These are phyloP conservation scores for Microdochium bolleyi DNA, from an alignment of 2,329 filamentous ascomycete species.

Conservation along the genomic window DNA sequence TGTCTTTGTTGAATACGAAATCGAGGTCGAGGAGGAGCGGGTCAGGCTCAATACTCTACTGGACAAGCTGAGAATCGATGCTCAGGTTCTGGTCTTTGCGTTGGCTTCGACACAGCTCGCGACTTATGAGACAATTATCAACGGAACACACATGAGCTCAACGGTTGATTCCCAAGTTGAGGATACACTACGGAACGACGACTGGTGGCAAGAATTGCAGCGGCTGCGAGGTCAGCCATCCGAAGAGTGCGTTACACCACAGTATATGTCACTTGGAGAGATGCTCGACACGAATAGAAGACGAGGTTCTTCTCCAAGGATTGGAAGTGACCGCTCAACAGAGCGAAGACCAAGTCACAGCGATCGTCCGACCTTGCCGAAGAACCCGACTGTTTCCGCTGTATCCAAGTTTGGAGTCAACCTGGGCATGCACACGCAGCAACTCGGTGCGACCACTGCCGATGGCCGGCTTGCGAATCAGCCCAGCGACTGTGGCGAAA, in stretches of 20 bases:
- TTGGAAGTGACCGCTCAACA: slow-evolving; percentile 11
- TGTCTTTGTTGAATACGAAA: slow-evolving; percentile 86
- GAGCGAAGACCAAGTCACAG: slow-evolving; percentile 38
- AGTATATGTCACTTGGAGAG: slow-evolving; percentile 25
- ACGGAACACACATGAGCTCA: slow-evolving; percentile 51
- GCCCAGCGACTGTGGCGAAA: neutral
- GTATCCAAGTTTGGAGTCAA: slow-evolving; percentile 53
- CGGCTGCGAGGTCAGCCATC: slow-evolving; percentile 26
- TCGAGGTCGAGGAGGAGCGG: slow-evolving; percentile 72
- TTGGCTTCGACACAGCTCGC: slow-evolving; percentile 64
- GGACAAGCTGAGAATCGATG: slow-evolving; percentile 75
- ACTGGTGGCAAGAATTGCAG: slow-evolving; percentile 78
- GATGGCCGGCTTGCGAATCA: slow-evolving; percentile 8
- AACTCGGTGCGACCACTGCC: slow-evolving; percentile 47
- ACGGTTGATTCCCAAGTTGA: slow-evolving; percentile 55
- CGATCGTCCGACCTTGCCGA: slow-evolving; percentile 54
- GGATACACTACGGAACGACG: slow-evolving; percentile 58
- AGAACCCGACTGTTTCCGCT: slow-evolving; percentile 45
- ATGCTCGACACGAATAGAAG: slow-evolving; percentile 35
- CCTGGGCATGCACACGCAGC: slow-evolving; percentile 69
- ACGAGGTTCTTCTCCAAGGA: slow-evolving; percentile 35
- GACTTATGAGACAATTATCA: slow-evolving; percentile 72
- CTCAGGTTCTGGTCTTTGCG: slow-evolving; percentile 73
- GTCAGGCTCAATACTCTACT: slow-evolving; percentile 64
- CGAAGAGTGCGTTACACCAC: neutral